Base-by-base conservation (phyloP, 768 basidiomycete species). In the Termitomyces sp. region DNA sequence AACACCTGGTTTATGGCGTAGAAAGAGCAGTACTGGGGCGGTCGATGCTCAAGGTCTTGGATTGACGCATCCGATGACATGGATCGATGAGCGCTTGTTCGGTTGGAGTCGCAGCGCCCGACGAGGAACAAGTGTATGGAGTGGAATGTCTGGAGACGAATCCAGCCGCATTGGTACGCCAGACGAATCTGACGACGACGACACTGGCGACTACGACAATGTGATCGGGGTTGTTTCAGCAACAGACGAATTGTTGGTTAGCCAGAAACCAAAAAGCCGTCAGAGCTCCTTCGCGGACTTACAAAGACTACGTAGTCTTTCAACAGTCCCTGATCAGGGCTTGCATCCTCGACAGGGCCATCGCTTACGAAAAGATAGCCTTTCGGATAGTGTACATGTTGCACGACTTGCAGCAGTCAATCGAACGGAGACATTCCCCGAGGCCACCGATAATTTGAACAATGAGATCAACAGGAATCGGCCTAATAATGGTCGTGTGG, bases 31-130 rank as follows among this genome's bases (percentile, higher is more conserved):
- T 34, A 87, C 83, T 42, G 90, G 89, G 26, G 89, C 88, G 34
- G 86, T 91, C n/a, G 91, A 91, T 69, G 89, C 88, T 0, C 91
- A 93, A 74, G 91, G 90, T 44, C 84, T 88, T 52, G 82, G 93
- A 30, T 79, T 95, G 34, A 89, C 86, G 14, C 93, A 97, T 72
- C 94, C 94, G 0, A 94, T 96, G 89, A 87, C 89, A 14, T 96
- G 93, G 93, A 81, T 96, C 16, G 94, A 97, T 70, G 95, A 96
- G 72, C 86, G 91, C 8, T 80, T 97, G 26, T 97, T 96, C 68
- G 95, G 94, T 44, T 96, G 92, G 94, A 87, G 86, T 70, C 80
- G 84, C 53, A 91, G 88, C 63, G 82, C 90, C 1, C 76, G 74
- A 49, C 84, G 83, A 48, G 91, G 93, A n/a, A 92, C 91, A 3